Evolutionary conservation across 495 filamentous ascomycete genomes (phyloP).

Genomic region (Lophium mytilinum): DNA sequence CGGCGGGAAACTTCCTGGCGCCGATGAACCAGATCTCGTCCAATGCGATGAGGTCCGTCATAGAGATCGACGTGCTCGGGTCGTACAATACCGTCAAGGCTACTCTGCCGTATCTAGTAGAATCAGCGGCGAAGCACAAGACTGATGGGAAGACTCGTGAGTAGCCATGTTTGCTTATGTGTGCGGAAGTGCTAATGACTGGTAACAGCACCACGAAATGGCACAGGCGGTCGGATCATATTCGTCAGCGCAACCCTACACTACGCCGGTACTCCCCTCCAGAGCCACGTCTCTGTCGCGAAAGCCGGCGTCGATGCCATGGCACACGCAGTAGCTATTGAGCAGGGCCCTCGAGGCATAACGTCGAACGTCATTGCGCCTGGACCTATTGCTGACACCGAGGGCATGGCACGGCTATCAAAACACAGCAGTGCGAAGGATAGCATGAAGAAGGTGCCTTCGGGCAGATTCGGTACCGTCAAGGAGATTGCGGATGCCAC

Average conservation of each 20-base stretch:
- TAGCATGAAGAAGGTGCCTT: conserved; percentile 45
- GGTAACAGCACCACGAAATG: conserved; percentile 28
- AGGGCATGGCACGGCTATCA: conserved; percentile 41
- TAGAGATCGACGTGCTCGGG: conserved; percentile 91
- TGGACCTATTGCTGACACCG: conserved; percentile 62
- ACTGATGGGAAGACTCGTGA: conserved; percentile 42
- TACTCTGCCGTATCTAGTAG: conserved; percentile 66
- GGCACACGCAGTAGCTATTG: conserved; percentile 63
- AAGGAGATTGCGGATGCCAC: conserved; percentile 91
- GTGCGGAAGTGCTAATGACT: not conserved
- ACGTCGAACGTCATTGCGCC: conserved; percentile 83
- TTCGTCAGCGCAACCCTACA: conserved; percentile 86
- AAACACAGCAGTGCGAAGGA: conserved; percentile 31
- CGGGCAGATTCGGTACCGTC: conserved; percentile 68
- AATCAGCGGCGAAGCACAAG: conserved; percentile 57
- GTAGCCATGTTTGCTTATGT: conserved; percentile 11
- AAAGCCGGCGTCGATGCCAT: conserved; percentile 88
- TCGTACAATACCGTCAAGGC: conserved; percentile 95
- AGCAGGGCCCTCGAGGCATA: conserved; percentile 82
- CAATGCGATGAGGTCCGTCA: conserved; percentile 91
- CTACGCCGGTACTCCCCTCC: conserved; percentile 74
- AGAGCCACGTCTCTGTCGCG: conserved; percentile 78
- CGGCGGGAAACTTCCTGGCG: conserved; percentile 92
- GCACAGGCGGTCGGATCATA: conserved; percentile 76
- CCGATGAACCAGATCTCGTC: conserved; percentile 70